Conservation (phyloP, 1,284 basidiomycete genomes). For the Microbotryum silenes-acaulis region DNA sequence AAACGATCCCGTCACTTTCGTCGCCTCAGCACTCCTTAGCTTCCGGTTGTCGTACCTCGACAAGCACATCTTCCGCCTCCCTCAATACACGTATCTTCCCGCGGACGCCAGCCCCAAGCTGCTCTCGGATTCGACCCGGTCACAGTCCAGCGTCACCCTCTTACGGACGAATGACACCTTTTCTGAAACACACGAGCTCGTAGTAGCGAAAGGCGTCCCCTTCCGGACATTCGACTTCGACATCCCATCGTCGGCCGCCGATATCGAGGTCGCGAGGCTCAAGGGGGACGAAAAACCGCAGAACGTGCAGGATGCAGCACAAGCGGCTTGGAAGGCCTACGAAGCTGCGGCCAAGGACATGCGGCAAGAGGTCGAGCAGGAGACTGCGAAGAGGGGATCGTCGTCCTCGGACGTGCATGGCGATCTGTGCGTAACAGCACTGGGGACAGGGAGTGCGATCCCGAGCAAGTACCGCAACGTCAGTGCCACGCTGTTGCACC, state of each 20-base stretch:
- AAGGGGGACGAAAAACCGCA: constrained; percentile 21
- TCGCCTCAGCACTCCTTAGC: constrained; percentile 62
- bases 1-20: constrained; percentile 63
- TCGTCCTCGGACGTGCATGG: constrained; percentile 33
- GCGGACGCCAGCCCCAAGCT: neutral
- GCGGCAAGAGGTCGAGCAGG: neutral
- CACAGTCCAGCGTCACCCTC: constrained; percentile 2
- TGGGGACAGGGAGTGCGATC: constrained; percentile 82
- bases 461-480: constrained; percentile 82
- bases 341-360: constrained; percentile 20
- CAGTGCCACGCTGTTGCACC: constrained; percentile 62
- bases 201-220: constrained; percentile 41
- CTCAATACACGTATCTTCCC: constrained; percentile 45
- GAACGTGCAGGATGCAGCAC: constrained; percentile 5
- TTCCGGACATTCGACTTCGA: constrained; percentile 34
- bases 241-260: constrained; percentile 20
- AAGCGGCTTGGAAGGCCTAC: constrained; percentile 21
- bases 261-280: constrained; percentile 27
- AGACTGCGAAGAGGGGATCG: neutral
- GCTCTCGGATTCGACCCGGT: neutral
- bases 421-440: constrained; percentile 62
- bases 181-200: constrained; percentile 9
- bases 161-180: constrained; percentile 28
- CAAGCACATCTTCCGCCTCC: constrained; percentile 62
- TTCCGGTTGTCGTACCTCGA: constrained; percentile 67